Evolutionary conservation across 139 green algal species (phyloP).

Genomic region (Tetradesmus obliquus): DNA sequence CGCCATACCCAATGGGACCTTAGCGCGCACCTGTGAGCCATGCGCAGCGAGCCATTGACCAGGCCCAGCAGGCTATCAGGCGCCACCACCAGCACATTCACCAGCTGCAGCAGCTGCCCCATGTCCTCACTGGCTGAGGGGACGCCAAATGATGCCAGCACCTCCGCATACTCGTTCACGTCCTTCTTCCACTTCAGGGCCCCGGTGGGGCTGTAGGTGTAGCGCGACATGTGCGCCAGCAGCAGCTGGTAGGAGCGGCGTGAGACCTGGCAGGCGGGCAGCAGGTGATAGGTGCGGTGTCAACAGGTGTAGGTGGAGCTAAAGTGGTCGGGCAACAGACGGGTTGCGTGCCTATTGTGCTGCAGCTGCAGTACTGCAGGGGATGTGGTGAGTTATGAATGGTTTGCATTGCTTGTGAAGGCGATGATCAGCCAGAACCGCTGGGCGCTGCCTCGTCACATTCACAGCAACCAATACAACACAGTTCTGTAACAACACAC

Average conservation of each 20-base stretch:
- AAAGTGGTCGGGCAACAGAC: too few relatives aligned
- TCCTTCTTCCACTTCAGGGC: constrained; percentile 81
- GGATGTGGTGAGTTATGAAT: too few relatives aligned
- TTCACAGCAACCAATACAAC: too few relatives aligned
- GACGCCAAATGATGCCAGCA: constrained; percentile 44
- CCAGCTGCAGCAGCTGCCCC: constrained; percentile 56
- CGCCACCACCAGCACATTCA: constrained; percentile 83
- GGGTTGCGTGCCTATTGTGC: too few relatives aligned
- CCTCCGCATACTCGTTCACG: constrained; percentile 70
- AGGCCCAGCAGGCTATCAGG: constrained; percentile 80
- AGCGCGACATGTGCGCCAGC: constrained; percentile 69
- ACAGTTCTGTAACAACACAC: too few relatives aligned
- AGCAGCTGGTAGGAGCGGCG: constrained; percentile 50
- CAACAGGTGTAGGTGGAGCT: too few relatives aligned
- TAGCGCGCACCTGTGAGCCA: constrained; percentile 51
- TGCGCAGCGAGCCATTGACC: constrained; percentile 74
- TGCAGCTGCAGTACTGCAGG: too few relatives aligned
- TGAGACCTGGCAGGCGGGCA: constrained; percentile 42
- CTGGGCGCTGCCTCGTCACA: too few relatives aligned
- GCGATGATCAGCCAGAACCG: too few relatives aligned
- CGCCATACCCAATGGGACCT: background rate
- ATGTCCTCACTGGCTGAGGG: constrained; percentile 41
- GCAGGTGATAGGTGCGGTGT: background rate
- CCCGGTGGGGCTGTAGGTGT: constrained; percentile 68
- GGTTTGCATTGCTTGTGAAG: too few relatives aligned